Evolutionary conservation across 140 eudicot species (phyloP), one percentile per base, ranked within the genome.

Genomic region (Stevia rebaudiana): DNA sequence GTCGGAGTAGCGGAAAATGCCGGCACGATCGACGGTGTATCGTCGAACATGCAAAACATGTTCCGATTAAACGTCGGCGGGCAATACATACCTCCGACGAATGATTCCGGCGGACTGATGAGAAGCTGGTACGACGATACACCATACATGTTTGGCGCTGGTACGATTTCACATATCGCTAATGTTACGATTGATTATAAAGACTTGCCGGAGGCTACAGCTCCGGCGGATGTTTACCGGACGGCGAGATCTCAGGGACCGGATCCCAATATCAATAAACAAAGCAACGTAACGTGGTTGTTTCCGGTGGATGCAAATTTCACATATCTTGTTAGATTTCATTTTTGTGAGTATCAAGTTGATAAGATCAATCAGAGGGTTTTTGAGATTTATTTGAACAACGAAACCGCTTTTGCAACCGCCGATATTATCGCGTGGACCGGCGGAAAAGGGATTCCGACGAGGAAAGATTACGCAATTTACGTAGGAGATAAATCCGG

Each of bases 81-180:
- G 5, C 83, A 77, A 13, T 86, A 37, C 30, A 79, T 86, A 49
- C 54, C 79, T 28, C 84, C 95, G 1, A 41, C 48, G 22, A 86
- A 84, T 56, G 92, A 86, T 54, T 78, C 91, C 0, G 88, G 70
- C 0, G 90, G 85, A 1, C 66, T 86, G 3, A 76, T 76, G 88
- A 59, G 95, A 44, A 81, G 84, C 25, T 86, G 95, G 95, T 86
- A 86, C 3, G 92, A 86, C 19, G 95, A 86, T 17, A 73, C 84
- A 8, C 82, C 90, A 7, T 86, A 83, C 24, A 53, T 86, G 21
- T 84, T 69, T 61, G 88, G 88, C 6, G 84, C 86, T 9, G 73
- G 77, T 18, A 85, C 89, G 0, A 67, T 78, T 28, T 61, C 83
- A 1, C 58, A 43, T 5, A 44, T 19, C 0, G 78, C 76, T 0